These are phyloP conservation scores for Chalciporus pseudorubinellus DNA, from an alignment of 768 basidiomycete genomes.

Conservation along the genomic window DNA sequence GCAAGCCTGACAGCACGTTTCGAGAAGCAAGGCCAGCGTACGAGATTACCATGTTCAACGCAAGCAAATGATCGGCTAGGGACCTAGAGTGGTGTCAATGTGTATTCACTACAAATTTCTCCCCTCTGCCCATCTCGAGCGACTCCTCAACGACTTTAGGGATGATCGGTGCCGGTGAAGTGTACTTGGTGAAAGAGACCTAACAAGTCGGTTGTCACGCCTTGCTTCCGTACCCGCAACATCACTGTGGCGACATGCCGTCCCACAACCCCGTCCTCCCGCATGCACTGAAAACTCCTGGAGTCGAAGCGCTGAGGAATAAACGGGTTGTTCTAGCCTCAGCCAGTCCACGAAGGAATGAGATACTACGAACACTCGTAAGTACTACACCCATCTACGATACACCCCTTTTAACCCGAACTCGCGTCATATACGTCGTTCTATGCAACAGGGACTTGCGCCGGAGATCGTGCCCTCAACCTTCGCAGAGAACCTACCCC, in stretches of 20 bases:
- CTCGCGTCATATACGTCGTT: background rate
- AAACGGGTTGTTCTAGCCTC: conserved; percentile 87
- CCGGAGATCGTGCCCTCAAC: conserved; percentile 73
- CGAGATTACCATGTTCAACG: too few relatives aligned
- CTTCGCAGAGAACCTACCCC: conserved; percentile 76
- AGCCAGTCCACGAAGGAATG: conserved; percentile 78
- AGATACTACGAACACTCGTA: conserved; percentile 78
- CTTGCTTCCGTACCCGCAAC: too few relatives aligned
- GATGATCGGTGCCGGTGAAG: too few relatives aligned
- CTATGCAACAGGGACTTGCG: conserved; percentile 47
- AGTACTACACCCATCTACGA: conserved; percentile 28
- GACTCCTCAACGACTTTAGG: too few relatives aligned
- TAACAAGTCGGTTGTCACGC: too few relatives aligned
- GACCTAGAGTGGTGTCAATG: too few relatives aligned
- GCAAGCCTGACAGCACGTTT: too few relatives aligned
- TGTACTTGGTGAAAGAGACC: too few relatives aligned
- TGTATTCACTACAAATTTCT: too few relatives aligned
- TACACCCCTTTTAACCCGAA: background rate
- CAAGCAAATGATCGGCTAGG: too few relatives aligned
- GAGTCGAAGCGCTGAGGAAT: conserved; percentile 61
- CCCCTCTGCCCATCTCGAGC: too few relatives aligned
- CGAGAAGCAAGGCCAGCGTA: too few relatives aligned
- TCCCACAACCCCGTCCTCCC: conserved; percentile 54
- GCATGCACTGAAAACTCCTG: conserved; percentile 61
- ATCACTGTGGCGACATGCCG: background rate